Conservation (phyloP, 2,329 filamentous ascomycete species). For the Gliomastix tumulicola region DNA sequence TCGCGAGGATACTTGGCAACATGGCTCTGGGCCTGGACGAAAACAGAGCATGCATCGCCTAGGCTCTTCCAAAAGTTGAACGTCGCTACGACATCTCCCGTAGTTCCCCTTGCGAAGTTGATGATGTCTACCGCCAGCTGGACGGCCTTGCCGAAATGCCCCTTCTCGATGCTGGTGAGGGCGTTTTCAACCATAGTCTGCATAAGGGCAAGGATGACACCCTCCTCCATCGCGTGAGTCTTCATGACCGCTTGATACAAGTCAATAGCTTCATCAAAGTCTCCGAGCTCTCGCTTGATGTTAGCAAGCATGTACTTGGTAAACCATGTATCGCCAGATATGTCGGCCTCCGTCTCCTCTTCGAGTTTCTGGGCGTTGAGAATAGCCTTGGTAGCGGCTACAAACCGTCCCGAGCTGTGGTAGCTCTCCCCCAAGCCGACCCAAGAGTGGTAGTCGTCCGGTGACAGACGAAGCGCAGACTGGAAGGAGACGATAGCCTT, state of each 20-base stretch:
- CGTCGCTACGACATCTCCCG: conserved; percentile 51
- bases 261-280: conserved; percentile 74
- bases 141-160: conserved; percentile 77
- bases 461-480: conserved; percentile 74
- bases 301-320: conserved; percentile 96
- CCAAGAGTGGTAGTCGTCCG: conserved; percentile 90
- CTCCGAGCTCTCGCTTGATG: conserved; percentile 85
- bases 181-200: conserved; percentile 84
- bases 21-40: conserved; percentile 69
- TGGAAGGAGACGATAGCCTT: conserved; percentile 91
- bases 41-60: conserved; percentile 81
- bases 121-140: conserved; percentile 65
- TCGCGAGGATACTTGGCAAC: conserved; percentile 54
- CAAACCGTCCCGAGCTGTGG: conserved; percentile 84
- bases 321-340: conserved; percentile 74
- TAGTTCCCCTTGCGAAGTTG: conserved; percentile 56
- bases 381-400: conserved; percentile 90
- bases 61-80: conserved; percentile 96
- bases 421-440: conserved; percentile 97
- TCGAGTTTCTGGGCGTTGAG: conserved; percentile 76
- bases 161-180: conserved; percentile 69
- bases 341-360: conserved; percentile 42
- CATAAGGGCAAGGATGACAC: conserved; percentile 78
- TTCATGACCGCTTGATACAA: conserved; percentile 70
- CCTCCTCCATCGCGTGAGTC: conserved; percentile 67